Percentiles rank a stretch among this genome's conserved stretches.
phyloP scores from a whole-genome alignment of 2,329 filamentous ascomycete species.

The Arthroderma sp. region DNA sequence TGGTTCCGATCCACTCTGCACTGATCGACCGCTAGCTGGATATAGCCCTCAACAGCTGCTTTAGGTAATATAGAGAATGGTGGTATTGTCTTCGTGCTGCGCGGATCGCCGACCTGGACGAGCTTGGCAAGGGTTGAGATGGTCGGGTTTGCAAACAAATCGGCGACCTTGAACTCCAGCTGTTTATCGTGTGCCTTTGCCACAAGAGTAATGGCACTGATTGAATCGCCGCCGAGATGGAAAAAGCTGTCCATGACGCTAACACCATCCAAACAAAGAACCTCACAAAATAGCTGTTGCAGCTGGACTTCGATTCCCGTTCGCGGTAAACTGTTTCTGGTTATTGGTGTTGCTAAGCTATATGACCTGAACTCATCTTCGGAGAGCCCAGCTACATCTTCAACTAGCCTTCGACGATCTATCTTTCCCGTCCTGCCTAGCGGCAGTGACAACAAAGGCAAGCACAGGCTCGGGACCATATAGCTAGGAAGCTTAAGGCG shows the following conservation, averaged over 20 bases:
- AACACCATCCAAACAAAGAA: not conserved
- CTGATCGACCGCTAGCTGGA: conserved; percentile 1
- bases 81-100: not conserved
- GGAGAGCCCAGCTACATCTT: too few species aligned
- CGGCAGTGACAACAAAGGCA: conserved; percentile 27
- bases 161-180: not conserved
- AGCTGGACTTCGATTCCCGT: too few species aligned
- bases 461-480: conserved; percentile 25
- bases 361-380: too few species aligned
- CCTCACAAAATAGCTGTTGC: not conserved
- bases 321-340: too few species aligned
- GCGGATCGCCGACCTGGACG: conserved; percentile 14
- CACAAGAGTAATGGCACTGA: conserved; percentile 3
- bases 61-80: not conserved
- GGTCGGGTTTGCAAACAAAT: conserved; percentile 15
- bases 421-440: conserved; percentile 27
- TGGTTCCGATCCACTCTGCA: not conserved
- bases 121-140: conserved; percentile 9
- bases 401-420: conserved; percentile 12
- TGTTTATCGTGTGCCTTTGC: not conserved
- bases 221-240: conserved; percentile 4
- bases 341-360: too few species aligned
- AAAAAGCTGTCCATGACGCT: conserved; percentile 4
- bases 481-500: conserved; percentile 16
- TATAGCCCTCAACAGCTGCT: not conserved